phyloP scores from a whole-genome alignment of 345 rosid genomes.

The Garcia nutans region DNA sequence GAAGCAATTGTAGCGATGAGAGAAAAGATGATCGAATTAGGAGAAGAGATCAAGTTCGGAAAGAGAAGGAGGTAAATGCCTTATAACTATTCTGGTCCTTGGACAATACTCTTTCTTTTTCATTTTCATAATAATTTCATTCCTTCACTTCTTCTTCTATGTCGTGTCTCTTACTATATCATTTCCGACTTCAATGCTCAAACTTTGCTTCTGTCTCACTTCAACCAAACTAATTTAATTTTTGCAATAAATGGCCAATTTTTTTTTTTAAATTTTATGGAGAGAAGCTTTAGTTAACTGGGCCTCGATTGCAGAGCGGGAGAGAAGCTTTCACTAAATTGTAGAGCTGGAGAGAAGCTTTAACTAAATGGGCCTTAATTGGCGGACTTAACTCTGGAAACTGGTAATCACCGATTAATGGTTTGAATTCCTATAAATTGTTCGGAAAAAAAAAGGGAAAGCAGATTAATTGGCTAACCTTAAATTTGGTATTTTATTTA shows the following conservation, averaged over 20 bases:
- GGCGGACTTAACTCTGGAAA: conserved; percentile 8
- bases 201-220: too few relatives aligned
- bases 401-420: background rate
- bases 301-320: too few relatives aligned
- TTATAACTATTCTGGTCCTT: conserved; percentile 65
- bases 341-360: too few relatives aligned
- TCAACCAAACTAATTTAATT: too few relatives aligned
- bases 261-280: too few relatives aligned
- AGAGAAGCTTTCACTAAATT: too few relatives aligned
- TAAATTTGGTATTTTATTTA: background rate
- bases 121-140: background rate
- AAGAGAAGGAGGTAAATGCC: conserved; percentile 75
- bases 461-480: background rate
- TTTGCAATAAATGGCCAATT: background rate
- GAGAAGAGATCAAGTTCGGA: conserved; percentile 53
- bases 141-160: too few relatives aligned
- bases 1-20: conserved; percentile 56
- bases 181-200: too few relatives aligned
- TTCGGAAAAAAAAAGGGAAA: too few relatives aligned
- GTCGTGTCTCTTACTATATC: background rate
- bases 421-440: too few relatives aligned
- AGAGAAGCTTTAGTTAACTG: background rate
- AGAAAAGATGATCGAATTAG: conserved; percentile 53
- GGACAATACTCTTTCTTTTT: conserved; percentile 44
- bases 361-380: conserved; percentile 2